phyloP scores from a whole-genome alignment of 139 green algal genomes.

The Chlorella sp. region DNA sequence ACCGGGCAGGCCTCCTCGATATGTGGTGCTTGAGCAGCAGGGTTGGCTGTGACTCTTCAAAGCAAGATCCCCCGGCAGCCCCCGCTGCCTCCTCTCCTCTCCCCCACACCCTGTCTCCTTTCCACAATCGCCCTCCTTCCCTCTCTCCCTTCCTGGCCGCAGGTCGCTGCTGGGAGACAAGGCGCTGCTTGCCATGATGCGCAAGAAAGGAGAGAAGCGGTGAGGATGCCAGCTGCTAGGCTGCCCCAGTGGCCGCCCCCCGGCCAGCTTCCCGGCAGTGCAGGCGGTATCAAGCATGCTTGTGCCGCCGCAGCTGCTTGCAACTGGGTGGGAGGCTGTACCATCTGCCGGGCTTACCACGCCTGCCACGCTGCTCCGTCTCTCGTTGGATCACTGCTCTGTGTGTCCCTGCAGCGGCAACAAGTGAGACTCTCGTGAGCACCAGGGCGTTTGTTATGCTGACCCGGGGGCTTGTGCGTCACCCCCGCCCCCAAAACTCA shows the following conservation, averaged over 20 bases:
- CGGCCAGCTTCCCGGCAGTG: neutral
- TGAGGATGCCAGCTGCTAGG: neutral
- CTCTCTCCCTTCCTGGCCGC: neutral
- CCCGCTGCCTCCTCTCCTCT: neutral
- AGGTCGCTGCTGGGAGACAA: constrained; percentile 26
- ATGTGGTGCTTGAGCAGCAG: neutral
- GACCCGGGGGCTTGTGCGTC: too few relatives aligned
- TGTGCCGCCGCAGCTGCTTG: neutral
- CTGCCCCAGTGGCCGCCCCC: neutral
- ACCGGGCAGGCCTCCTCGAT: too few relatives aligned
- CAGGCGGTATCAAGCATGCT: neutral
- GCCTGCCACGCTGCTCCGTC: too few relatives aligned
- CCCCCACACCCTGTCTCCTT: neutral
- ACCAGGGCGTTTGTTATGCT: too few relatives aligned
- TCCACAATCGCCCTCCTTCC: neutral
- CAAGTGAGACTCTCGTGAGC: too few relatives aligned
- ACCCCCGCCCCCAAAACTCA: too few relatives aligned
- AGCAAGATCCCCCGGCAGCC: neutral
- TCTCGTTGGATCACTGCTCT: too few relatives aligned
- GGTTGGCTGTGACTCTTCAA: neutral
- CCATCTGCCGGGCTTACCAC: too few relatives aligned
- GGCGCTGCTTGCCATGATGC: constrained; percentile 33
- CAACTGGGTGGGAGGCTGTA: neutral
- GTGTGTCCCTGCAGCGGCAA: too few relatives aligned
- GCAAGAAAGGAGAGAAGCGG: constrained; percentile 34